A percentile compares a stretch with the other conserved stretches of the same genome.
phyloP scores from a whole-genome alignment of 1,284 basidiomycete species.

The Sporisorium graminicola region DNA sequence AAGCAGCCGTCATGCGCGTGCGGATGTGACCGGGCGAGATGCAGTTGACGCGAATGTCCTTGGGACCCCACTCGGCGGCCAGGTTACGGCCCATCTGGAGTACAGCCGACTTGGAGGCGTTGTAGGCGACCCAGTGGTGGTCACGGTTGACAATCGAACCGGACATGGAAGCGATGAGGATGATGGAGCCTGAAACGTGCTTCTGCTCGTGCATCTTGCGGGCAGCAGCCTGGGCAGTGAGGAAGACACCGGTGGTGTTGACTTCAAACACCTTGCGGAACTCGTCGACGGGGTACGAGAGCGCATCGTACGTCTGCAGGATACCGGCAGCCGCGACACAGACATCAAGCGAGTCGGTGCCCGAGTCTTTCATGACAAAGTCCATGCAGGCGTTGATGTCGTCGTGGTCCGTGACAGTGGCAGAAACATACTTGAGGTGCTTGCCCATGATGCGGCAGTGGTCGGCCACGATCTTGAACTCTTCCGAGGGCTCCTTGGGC shows the following conservation, averaged over 20 bases:
- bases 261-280: slow-evolving; percentile 79
- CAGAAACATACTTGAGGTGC: slow-evolving; percentile 73
- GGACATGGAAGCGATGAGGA: slow-evolving; percentile 87
- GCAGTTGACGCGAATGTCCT: slow-evolving; percentile 74
- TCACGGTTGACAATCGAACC: slow-evolving; percentile 84
- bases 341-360: slow-evolving; percentile 76
- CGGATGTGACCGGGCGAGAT: slow-evolving; percentile 68
- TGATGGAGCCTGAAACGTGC: slow-evolving; percentile 81
- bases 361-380: slow-evolving; percentile 65
- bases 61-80: slow-evolving; percentile 82
- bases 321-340: slow-evolving; percentile 84
- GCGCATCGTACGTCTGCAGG: slow-evolving; percentile 75
- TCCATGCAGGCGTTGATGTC: slow-evolving; percentile 68
- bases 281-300: slow-evolving; percentile 79
- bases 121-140: slow-evolving; percentile 81
- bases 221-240: slow-evolving; percentile 83
- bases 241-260: slow-evolving; percentile 82
- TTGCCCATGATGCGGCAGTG: slow-evolving; percentile 74
- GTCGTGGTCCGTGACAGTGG: slow-evolving; percentile 75
- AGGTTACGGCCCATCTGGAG: slow-evolving; percentile 85
- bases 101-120: slow-evolving; percentile 83
- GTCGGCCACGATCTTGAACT: slow-evolving; percentile 74
- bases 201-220: slow-evolving; percentile 79
- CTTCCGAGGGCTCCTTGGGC: slow-evolving; percentile 76
- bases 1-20: slow-evolving; percentile 81